Evolutionary conservation across 2,329 filamentous ascomycete species (phyloP).

Genomic region (Pseudogymnoascus sp.): DNA sequence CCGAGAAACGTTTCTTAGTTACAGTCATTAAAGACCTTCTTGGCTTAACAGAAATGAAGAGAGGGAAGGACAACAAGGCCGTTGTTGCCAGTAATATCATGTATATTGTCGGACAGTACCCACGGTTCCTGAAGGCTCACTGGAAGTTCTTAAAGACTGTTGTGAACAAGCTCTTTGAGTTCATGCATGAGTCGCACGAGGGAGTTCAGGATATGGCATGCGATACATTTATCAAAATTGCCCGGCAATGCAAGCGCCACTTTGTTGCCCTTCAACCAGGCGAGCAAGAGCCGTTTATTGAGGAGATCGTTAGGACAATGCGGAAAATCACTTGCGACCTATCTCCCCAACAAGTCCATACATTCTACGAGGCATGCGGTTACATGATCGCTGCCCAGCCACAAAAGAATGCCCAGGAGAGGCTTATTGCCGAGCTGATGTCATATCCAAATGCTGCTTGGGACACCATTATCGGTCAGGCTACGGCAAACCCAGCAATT

Average conservation of each 20-base stretch:
- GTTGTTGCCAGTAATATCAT: slow-evolving; percentile 99
- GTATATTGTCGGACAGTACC: slow-evolving; percentile 99
- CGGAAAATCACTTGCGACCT: slow-evolving; percentile 93
- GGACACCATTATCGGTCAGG: slow-evolving; percentile 87
- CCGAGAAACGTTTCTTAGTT: slow-evolving; percentile 94
- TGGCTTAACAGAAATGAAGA: slow-evolving; percentile 96
- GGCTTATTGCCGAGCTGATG: slow-evolving; percentile 88
- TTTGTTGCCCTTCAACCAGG: slow-evolving; percentile 94
- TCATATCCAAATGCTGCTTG: slow-evolving; percentile 85
- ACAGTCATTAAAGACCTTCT: slow-evolving; percentile 98
- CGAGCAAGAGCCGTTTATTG: slow-evolving; percentile 92
- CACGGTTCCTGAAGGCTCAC: slow-evolving; percentile 94
- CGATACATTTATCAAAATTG: slow-evolving; percentile 99
- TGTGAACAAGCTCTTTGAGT: slow-evolving; percentile 98
- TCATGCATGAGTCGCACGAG: slow-evolving; percentile 99
- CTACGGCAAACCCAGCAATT: slow-evolving; percentile 75
- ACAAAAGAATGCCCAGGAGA: slow-evolving; percentile 87
- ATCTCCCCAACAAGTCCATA: slow-evolving; percentile 94
- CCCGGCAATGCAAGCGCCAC: slow-evolving; percentile 93
- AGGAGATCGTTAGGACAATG: slow-evolving; percentile 94
- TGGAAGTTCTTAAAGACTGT: slow-evolving; percentile 99
- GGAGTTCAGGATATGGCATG: slow-evolving; percentile 99
- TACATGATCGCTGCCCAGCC: slow-evolving; percentile 99
- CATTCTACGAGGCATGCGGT: slow-evolving; percentile 96
- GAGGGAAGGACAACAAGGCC: slow-evolving; percentile 98